These are phyloP conservation scores for Logfia minima DNA, from an alignment of 129 eudicot genomes.

Conservation along the genomic window DNA sequence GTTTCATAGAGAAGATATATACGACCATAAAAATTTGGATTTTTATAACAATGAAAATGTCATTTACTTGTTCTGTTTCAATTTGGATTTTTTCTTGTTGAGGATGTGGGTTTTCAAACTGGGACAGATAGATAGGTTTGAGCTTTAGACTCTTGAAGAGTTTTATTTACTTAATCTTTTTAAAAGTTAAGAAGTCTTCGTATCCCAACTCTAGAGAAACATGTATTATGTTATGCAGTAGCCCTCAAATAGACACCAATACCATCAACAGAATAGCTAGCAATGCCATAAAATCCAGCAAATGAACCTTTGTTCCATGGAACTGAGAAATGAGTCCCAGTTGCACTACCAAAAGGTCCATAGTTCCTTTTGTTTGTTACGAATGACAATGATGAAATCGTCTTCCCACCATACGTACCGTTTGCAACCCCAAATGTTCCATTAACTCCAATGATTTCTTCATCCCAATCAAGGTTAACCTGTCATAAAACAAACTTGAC, in stretches of 20 bases:
- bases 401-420: not conserved
- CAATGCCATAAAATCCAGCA: conserved; percentile 29
- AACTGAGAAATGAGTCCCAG: conserved; percentile 10
- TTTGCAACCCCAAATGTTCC: conserved; percentile 22
- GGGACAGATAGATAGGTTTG: no score
- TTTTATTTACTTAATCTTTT: no score
- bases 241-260: conserved; percentile 25
- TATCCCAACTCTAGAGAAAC: not conserved
- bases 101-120: no score
- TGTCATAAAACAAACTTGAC: not conserved
- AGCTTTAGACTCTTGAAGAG: no score
- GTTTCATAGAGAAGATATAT: no score
- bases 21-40: no score
- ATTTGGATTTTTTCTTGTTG: no score
- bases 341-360: conserved; percentile 27
- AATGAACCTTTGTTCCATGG: conserved; percentile 30
- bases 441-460: conserved; percentile 6
- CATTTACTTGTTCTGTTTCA: no score
- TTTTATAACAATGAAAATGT: no score
- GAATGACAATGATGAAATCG: conserved; percentile 15
- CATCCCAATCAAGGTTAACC: conserved; percentile 15
- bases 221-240: not conserved
- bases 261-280: conserved; percentile 17
- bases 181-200: no score
- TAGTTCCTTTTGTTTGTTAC: conserved; percentile 12